These are phyloP conservation scores for Barnettozyma botsteinii DNA, from an alignment of 805 yeast genomes.

Conservation along the genomic window DNA sequence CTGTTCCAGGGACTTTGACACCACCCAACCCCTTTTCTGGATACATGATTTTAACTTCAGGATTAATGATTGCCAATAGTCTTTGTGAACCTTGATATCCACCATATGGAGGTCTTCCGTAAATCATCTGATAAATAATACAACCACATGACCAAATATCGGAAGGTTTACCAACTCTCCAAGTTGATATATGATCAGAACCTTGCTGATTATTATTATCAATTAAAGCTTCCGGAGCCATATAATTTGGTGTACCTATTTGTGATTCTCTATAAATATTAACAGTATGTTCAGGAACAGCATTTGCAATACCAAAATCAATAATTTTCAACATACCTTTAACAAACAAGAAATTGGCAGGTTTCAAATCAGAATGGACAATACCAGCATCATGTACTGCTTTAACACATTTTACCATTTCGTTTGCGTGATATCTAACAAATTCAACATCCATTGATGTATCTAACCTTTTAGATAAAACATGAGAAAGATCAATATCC, in stretches of 20 bases:
- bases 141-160: constrained; percentile 99
- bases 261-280: constrained; percentile 87
- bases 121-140: constrained; percentile 90
- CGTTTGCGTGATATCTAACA: constrained; percentile 73
- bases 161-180: constrained; percentile 90
- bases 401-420: constrained; percentile 72
- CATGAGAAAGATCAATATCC: constrained; percentile 82
- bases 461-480: constrained; percentile 51
- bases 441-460: constrained; percentile 62
- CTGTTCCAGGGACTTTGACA: constrained; percentile 58
- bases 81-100: constrained; percentile 69
- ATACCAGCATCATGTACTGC: constrained; percentile 86
- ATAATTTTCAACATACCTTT: constrained; percentile 81
- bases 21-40: constrained; percentile 60
- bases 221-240: constrained; percentile 94
- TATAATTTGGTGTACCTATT: constrained; percentile 93
- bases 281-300: constrained; percentile 86
- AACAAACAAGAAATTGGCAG: constrained; percentile 72
- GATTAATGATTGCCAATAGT: constrained; percentile 79
- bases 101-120: constrained; percentile 90
- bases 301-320: constrained; percentile 95
- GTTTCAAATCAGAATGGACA: constrained; percentile 76
- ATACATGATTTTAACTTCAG: constrained; percentile 63
- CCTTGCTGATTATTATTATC: constrained; percentile 39
- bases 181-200: constrained; percentile 27